Conservation (phyloP, 116 monocot genomes). For the Phalaenopsis hybrid region DNA sequence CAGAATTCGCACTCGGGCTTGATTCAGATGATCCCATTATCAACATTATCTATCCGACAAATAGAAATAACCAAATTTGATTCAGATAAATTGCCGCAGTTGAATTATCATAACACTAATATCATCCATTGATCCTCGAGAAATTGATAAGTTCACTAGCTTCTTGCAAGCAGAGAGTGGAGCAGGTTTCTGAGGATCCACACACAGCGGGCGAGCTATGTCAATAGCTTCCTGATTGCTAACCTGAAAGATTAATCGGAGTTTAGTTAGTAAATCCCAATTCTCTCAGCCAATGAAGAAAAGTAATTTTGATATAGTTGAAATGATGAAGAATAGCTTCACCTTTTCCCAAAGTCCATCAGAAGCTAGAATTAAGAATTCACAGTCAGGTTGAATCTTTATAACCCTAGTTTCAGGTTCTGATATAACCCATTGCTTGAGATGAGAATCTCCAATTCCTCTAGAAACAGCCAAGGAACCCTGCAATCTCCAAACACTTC, state of each 20-base stretch:
- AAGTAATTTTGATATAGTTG: neutral
- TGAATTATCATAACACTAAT: conserved; percentile 47
- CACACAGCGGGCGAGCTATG: conserved; percentile 31
- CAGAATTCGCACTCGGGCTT: neutral
- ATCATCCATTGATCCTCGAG: conserved; percentile 42
- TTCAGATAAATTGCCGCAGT: conserved; percentile 26
- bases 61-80: neutral
- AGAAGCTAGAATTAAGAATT: conserved; percentile 92
- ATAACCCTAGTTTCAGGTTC: conserved; percentile 73
- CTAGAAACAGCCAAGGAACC: conserved; percentile 83
- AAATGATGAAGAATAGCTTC: neutral
- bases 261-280: no score
- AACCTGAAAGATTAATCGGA: conserved; percentile 13
- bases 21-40: neutral
- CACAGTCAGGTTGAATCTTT: conserved; percentile 41
- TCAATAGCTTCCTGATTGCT: conserved; percentile 58
- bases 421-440: conserved; percentile 81
- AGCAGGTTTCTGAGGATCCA: conserved; percentile 10
- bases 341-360: conserved; percentile 97
- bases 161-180: conserved; percentile 35
- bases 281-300: neutral
- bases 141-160: conserved; percentile 35
- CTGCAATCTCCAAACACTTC: conserved; percentile 72
- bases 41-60: neutral
- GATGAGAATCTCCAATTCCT: conserved; percentile 73